Percentiles rank a stretch among this genome's conserved stretches.
These are phyloP conservation scores for Plectosphaerella sp. DNA, from an alignment of 2,329 filamentous ascomycete genomes.

Conservation along the genomic window DNA sequence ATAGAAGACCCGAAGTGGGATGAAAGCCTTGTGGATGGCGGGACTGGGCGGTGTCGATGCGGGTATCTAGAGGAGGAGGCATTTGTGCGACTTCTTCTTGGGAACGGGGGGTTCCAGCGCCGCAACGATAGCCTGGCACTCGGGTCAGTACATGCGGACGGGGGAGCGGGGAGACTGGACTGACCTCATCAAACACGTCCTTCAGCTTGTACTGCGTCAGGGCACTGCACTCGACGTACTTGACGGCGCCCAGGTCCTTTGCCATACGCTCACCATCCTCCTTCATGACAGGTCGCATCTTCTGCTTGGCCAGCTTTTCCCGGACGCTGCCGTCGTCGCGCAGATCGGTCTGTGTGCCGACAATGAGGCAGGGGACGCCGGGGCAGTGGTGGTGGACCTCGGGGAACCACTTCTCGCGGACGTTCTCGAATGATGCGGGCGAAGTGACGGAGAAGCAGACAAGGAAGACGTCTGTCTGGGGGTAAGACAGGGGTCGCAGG, in stretches of 20 bases:
- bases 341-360: slow-evolving; percentile 96
- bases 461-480: slow-evolving; percentile 97
- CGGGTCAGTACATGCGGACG: not conserved
- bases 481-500: slow-evolving; percentile 92
- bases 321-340: slow-evolving; percentile 81
- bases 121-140: slow-evolving; percentile 82
- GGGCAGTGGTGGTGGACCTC: slow-evolving; percentile 99
- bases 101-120: slow-evolving; percentile 82
- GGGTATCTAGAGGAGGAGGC: slow-evolving; percentile 58
- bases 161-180: slow-evolving; percentile 16
- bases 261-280: slow-evolving; percentile 96
- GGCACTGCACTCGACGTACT: slow-evolving; percentile 98
- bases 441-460: slow-evolving; percentile 99
- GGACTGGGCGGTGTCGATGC: not conserved
- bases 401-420: slow-evolving; percentile 97
- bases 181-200: slow-evolving; percentile 98
- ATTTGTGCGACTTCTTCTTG: slow-evolving; percentile 72
- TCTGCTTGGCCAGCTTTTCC: slow-evolving; percentile 91
- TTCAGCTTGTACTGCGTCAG: slow-evolving; percentile 98
- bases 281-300: slow-evolving; percentile 88
- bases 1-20: not conserved
- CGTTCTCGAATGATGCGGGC: slow-evolving; percentile 97
- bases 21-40: not conserved
- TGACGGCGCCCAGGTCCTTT: slow-evolving; percentile 93
- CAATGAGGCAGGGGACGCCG: slow-evolving; percentile 94